Evolutionary conservation across 371 early-diverging fungal species (phyloP), one percentile per base, ranked within the genome.

Genomic region (Mortierella sp.): DNA sequence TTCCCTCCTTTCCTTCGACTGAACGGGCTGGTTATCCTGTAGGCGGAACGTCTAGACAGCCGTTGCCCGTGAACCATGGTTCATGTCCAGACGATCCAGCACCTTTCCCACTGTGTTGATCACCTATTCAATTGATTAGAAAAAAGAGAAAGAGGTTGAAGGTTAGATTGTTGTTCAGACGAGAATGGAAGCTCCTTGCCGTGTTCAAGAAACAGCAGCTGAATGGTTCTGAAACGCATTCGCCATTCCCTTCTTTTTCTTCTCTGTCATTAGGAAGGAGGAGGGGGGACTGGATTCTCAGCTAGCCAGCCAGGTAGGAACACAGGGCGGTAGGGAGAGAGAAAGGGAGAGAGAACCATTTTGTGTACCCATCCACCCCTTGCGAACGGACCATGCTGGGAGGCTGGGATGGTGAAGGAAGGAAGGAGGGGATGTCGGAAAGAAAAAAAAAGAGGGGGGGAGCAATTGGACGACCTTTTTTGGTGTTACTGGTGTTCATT

Each of bases 61-160:
- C 67, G 21, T 64, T 64, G 67, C 67, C 19, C 67, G 9, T 6
- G 9, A 37, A 19, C 24, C 5, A 2, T 37, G 67, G 24, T 24
- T 64, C 37, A 91, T 88, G 80, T 95, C 95, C 69, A 96, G 77
- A n/a, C 89, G 77, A 69, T 94, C 92, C 11, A 95, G 87, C 44
- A 96, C 87, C 59, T 89, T 87, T 80, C 91, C 88, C 37, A 95
- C 92, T 10, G 94, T 94, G 69, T 93, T 92, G 73, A 95, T 86
- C 26, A 88, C 86, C 85, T 89, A 76, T 43, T 50, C 16, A 11
- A 21, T n/a, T n/a, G 9, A 10, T 24, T 69, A 24, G n/a, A n/a
- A n/a, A n/a, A 5, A 64, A 37, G 64, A 31, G 10, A 37, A 6
- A 19, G 31, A 1, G 19, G 31, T 31, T 1, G 31, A 61, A 31